Evolutionary conservation across 495 filamentous ascomycete genomes (phyloP).

Genomic region (Neurospora hispaniola): DNA sequence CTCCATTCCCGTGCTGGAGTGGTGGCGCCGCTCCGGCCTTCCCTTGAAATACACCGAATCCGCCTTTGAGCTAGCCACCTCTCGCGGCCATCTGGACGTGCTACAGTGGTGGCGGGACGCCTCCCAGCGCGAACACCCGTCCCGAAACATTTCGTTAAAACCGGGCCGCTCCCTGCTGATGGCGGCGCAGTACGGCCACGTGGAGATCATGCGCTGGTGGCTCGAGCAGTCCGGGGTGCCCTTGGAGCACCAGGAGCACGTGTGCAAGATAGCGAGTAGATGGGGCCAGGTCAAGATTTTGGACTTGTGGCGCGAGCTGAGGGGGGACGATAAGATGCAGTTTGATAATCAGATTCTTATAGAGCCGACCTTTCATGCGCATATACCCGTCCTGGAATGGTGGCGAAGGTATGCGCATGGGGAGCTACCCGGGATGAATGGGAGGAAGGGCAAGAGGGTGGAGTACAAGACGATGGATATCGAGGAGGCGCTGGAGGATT

Average conservation of each 20-base stretch:
- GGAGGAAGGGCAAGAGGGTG: slow-evolving; percentile 41
- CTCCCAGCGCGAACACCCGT: slow-evolving; percentile 26
- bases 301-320: slow-evolving; percentile 66
- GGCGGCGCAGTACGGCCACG: slow-evolving; percentile 68
- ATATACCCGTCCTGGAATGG: slow-evolving; percentile 79
- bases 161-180: slow-evolving; percentile 70
- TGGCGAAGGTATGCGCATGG: slow-evolving; percentile 67
- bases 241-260: slow-evolving; percentile 59
- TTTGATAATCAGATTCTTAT: slow-evolving; percentile 86
- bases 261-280: slow-evolving; percentile 71
- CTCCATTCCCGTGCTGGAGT: slow-evolving; percentile 74
- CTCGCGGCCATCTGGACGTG: slow-evolving; percentile 70
- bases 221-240: slow-evolving; percentile 57
- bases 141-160: slow-evolving; percentile 41
- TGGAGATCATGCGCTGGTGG: slow-evolving; percentile 71
- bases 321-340: slow-evolving; percentile 69
- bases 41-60: slow-evolving; percentile 74
- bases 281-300: slow-evolving; percentile 82
- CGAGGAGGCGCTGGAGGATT: slow-evolving; percentile 86
- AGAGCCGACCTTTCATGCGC: slow-evolving; percentile 76
- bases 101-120: slow-evolving; percentile 85
- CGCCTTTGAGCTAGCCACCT: slow-evolving; percentile 75
- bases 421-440: slow-evolving; percentile 32
- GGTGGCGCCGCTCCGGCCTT: slow-evolving; percentile 79
- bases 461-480: slow-evolving; percentile 95